Evolutionary conservation across 139 green algal species (phyloP).

Genomic region (Haematococcus sp.): DNA sequence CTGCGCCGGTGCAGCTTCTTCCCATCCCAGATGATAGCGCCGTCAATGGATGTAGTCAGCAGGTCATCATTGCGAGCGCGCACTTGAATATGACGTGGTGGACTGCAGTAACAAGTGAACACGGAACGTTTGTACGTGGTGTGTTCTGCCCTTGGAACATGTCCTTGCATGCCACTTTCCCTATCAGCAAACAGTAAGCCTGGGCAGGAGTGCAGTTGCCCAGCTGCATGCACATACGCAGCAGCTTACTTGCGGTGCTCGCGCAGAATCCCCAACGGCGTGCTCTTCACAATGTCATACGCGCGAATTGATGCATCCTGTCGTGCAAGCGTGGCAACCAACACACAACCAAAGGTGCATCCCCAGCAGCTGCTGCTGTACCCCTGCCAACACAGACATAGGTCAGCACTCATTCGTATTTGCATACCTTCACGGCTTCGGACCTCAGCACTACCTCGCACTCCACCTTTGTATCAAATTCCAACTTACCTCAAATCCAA

Average conservation of each 20-base stretch:
- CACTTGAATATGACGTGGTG: constrained; percentile 9
- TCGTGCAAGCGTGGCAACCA: background rate
- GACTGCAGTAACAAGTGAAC: constrained; percentile 8
- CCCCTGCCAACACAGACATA: background rate
- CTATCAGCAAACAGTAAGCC: too few relatives aligned
- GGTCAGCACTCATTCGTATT: too few relatives aligned
- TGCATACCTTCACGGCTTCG: too few relatives aligned
- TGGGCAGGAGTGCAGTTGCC: too few relatives aligned
- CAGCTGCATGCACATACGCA: background rate
- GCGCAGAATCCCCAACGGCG: constrained; percentile 14
- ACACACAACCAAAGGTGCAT: too few relatives aligned
- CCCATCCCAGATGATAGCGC: constrained; percentile 36
- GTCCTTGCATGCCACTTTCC: too few relatives aligned
- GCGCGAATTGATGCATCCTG: constrained; percentile 32
- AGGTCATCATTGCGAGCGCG: constrained; percentile 14
- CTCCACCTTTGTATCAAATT: too few relatives aligned
- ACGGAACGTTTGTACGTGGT: too few relatives aligned
- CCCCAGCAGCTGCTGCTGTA: background rate
- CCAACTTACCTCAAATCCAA: constrained; percentile 32
- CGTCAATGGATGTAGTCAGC: constrained; percentile 25
- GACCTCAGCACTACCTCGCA: too few relatives aligned
- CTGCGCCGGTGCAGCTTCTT: constrained; percentile 33
- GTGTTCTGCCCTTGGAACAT: too few relatives aligned
- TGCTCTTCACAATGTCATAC: constrained; percentile 28
- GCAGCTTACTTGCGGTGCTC: constrained; percentile 26